phyloP scores from a whole-genome alignment of 306 rosid species.

The Pterocarpus macrocarpus region DNA sequence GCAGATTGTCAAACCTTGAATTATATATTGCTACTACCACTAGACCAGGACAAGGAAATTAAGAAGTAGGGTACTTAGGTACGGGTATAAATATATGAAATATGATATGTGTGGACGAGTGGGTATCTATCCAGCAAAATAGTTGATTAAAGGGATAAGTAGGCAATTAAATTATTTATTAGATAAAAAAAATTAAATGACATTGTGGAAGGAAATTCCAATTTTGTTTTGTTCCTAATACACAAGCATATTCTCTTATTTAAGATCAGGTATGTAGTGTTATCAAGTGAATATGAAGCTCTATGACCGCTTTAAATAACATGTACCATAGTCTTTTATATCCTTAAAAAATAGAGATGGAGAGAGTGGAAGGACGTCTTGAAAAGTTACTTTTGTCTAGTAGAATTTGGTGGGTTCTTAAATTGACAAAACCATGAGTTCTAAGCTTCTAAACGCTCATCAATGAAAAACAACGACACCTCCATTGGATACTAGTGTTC shows the following conservation, averaged over 20 bases:
- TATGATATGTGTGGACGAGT: no score
- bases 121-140: conserved; percentile 23
- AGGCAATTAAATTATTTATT: background rate
- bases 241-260: background rate
- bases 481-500: background rate
- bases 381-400: conserved; percentile 40
- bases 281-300: conserved; percentile 41
- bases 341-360: background rate
- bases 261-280: conserved; percentile 27
- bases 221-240: conserved; percentile 25
- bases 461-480: conserved; percentile 12
- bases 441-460: background rate
- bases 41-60: conserved; percentile 30
- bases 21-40: conserved; percentile 49
- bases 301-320: background rate
- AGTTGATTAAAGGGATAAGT: background rate
- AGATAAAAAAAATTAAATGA: background rate
- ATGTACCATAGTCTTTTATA: background rate
- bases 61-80: conserved; percentile 17
- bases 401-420: conserved; percentile 31
- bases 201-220: conserved; percentile 9
- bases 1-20: conserved; percentile 72
- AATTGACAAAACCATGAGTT: conserved; percentile 10
- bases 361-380: background rate
- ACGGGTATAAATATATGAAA: background rate